Evolutionary conservation across 2,329 filamentous ascomycete genomes (phyloP).

Genomic region (Cercospora zeina): DNA sequence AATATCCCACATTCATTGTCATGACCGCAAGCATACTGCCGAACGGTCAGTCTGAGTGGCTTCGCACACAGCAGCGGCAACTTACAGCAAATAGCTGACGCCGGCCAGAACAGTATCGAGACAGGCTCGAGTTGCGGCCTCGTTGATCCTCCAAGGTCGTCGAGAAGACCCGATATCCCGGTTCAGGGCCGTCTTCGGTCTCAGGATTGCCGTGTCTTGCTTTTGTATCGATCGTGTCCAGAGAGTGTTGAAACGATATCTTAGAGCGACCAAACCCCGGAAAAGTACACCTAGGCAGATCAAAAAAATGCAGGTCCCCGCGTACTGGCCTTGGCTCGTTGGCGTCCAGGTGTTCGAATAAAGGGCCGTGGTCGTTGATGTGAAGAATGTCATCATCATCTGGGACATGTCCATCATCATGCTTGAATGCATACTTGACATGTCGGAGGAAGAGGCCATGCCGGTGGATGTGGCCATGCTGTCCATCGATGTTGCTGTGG

Average conservation of each 20-base stretch:
- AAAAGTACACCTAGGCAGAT: slow-evolving; percentile 69
- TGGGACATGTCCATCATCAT: slow-evolving; percentile 40
- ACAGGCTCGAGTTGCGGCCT: slow-evolving; percentile 55
- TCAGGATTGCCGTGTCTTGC: background rate
- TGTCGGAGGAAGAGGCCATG: slow-evolving; percentile 15
- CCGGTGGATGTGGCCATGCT: background rate
- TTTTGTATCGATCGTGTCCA: slow-evolving; percentile 41
- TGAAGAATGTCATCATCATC: slow-evolving; percentile 65
- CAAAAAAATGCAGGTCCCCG: slow-evolving; percentile 86
- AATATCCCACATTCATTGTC: slow-evolving; percentile 83
- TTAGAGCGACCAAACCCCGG: slow-evolving; percentile 51
- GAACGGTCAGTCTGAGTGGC: background rate
- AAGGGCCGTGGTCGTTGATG: slow-evolving; percentile 59
- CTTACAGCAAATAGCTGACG: slow-evolving; percentile 80
- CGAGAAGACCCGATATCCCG: background rate
- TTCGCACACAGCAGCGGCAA: slow-evolving; percentile 32
- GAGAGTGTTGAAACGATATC: slow-evolving; percentile 49
- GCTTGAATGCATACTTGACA: slow-evolving; percentile 25
- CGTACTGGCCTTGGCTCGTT: slow-evolving; percentile 66
- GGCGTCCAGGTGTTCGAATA: slow-evolving; percentile 74
- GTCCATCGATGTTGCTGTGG: background rate
- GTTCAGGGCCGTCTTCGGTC: background rate
- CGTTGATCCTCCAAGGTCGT: background rate
- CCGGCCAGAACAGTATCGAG: slow-evolving; percentile 69
- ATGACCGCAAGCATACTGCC: slow-evolving; percentile 84